A percentile compares a stretch with the other conserved stretches of the same genome.
These are phyloP conservation scores for Bruguiera hainesii DNA, from an alignment of 441 rosid genomes.

Conservation along the genomic window DNA sequence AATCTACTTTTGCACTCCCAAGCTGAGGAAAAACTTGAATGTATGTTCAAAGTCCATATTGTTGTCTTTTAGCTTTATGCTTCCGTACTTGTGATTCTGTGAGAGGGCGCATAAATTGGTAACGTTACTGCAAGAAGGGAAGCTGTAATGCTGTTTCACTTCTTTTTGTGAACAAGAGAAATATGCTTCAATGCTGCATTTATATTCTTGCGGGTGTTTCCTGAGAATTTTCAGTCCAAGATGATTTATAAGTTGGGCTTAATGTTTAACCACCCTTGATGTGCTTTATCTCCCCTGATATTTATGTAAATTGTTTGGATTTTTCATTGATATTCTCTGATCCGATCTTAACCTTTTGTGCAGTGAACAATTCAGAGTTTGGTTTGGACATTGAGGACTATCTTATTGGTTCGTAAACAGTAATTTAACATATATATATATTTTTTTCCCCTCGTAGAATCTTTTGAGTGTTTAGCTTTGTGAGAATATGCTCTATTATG, in stretches of 20 bases:
- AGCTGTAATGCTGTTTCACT: neutral
- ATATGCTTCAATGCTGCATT: no score
- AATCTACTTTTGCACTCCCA: constrained; percentile 66
- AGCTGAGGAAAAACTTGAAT: constrained; percentile 74
- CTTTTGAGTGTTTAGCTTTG: neutral
- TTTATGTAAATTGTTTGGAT: neutral
- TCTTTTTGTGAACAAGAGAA: no score
- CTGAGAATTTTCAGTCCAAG: no score
- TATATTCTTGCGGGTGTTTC: no score
- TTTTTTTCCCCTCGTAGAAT: neutral
- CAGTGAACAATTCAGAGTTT: constrained; percentile 72
- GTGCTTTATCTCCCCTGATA: neutral
- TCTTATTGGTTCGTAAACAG: constrained; percentile 61
- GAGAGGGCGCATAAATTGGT: no score
- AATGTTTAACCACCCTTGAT: no score
- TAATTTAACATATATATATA: neutral
- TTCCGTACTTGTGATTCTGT: no score
- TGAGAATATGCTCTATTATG: neutral
- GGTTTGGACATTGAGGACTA: constrained; percentile 86
- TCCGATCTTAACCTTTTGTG: constrained; percentile 19
- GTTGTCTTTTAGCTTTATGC: no score
- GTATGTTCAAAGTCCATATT: constrained; percentile 37
- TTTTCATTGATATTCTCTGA: neutral
- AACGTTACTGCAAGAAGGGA: neutral
- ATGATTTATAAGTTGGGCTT: neutral